Evolutionary conservation across 805 yeast genomes (phyloP).

Genomic region (Peterozyma xylosa): DNA sequence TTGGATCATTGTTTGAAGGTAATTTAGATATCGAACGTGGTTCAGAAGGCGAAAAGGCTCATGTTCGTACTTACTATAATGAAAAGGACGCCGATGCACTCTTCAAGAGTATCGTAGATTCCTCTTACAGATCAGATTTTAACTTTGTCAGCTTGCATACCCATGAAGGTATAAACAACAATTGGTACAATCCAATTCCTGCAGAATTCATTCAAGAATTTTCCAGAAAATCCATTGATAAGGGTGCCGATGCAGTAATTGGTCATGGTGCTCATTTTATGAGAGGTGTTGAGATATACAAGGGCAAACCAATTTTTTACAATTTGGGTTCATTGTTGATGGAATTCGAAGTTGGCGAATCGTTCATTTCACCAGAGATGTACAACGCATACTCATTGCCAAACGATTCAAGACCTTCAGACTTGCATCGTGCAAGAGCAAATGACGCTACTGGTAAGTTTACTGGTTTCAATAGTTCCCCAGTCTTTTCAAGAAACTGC

Average conservation of each 20-base stretch:
- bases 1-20: constrained; percentile 21
- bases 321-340: constrained; percentile 19
- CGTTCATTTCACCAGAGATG: constrained; percentile 19
- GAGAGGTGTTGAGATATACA: constrained; percentile 21
- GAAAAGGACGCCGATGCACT: constrained; percentile 15
- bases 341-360: constrained; percentile 21
- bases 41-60: constrained; percentile 12
- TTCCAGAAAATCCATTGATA: constrained; percentile 17
- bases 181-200: constrained; percentile 22
- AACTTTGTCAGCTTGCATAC: constrained; percentile 19
- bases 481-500: constrained; percentile 19
- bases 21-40: constrained; percentile 18
- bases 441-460: constrained; percentile 17
- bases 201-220: constrained; percentile 19
- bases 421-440: constrained; percentile 18
- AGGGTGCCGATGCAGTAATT: constrained; percentile 19
- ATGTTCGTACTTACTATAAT: constrained; percentile 17
- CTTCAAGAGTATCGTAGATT: constrained; percentile 16
- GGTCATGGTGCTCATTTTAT: constrained; percentile 23
- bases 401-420: constrained; percentile 19
- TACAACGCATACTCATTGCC: constrained; percentile 16
- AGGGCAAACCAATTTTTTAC: constrained; percentile 20
- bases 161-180: constrained; percentile 21
- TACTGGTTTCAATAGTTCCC: constrained; percentile 18
- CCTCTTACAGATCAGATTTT: constrained; percentile 18